Evolutionary conservation across 2,329 filamentous ascomycete species (phyloP).

Genomic region (Fusarium sp.): DNA sequence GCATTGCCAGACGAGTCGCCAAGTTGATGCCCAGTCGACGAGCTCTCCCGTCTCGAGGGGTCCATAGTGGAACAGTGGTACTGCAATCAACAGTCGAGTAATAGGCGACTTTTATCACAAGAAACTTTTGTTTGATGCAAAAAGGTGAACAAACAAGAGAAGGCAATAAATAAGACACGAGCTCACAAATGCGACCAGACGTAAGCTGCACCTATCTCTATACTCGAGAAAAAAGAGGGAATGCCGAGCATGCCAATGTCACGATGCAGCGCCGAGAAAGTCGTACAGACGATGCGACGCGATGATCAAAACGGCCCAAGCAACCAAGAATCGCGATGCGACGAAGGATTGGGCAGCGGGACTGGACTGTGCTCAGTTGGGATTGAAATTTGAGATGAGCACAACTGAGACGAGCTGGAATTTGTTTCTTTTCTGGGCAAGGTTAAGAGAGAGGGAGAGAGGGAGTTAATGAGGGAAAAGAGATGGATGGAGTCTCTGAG

Average conservation of each 20-base stretch:
- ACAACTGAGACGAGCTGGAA: slow-evolving; percentile 9
- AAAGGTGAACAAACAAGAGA: slow-evolving; percentile 12
- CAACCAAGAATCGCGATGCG: slow-evolving; percentile 8
- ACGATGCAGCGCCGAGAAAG: slow-evolving; percentile 32
- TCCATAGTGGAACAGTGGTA: slow-evolving; percentile 54
- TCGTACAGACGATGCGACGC: slow-evolving; percentile 19
- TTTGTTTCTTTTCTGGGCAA: slow-evolving; percentile 14
- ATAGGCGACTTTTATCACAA: slow-evolving; percentile 9
- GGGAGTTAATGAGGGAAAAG: slow-evolving; percentile 6
- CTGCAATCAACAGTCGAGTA: slow-evolving; percentile 13
- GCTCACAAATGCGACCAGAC: slow-evolving; percentile 6
- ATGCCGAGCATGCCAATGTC: slow-evolving; percentile 46
- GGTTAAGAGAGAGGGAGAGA: neutral
- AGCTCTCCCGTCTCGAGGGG: slow-evolving; percentile 48
- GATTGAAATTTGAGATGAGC: slow-evolving; percentile 20
- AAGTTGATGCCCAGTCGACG: slow-evolving; percentile 51
- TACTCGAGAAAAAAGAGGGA: slow-evolving; percentile 34
- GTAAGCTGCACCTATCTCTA: slow-evolving; percentile 21
- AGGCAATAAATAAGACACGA: neutral
- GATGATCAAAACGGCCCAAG: slow-evolving; percentile 30
- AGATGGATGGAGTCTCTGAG: slow-evolving; percentile 20
- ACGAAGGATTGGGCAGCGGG: slow-evolving; percentile 13
- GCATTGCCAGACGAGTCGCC: slow-evolving; percentile 52
- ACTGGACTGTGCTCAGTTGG: slow-evolving; percentile 14
- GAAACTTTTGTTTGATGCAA: slow-evolving; percentile 15